Percentiles rank a stretch among this genome's conserved stretches.
phyloP scores from a whole-genome alignment of 257 asterid species.

The Primulina eburnea region DNA sequence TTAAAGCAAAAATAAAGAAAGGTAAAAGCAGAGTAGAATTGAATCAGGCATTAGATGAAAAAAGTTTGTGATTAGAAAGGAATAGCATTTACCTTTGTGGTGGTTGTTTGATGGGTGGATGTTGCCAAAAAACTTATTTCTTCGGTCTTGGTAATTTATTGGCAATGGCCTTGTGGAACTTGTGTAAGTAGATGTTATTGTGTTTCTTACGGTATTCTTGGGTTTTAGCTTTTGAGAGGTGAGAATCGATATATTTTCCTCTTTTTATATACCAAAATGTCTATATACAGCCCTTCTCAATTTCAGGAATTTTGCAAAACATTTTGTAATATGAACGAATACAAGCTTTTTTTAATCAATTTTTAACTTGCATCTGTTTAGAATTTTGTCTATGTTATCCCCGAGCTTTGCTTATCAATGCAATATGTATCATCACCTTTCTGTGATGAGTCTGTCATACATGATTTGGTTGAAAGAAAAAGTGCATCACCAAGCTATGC shows the following conservation, averaged over 20 bases:
- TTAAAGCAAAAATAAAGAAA: constrained; percentile 77
- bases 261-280: constrained; percentile 14
- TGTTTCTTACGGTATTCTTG: constrained; percentile 24
- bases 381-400: not conserved
- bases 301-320: constrained; percentile 10
- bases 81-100: constrained; percentile 10
- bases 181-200: constrained; percentile 12
- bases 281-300: not conserved
- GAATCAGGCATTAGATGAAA: constrained; percentile 42
- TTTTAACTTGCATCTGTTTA: constrained; percentile 7
- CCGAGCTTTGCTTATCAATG: not conserved
- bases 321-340: constrained; percentile 19
- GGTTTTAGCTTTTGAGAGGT: constrained; percentile 22
- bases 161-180: constrained; percentile 21
- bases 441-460: not conserved
- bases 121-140: constrained; percentile 8
- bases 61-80: constrained; percentile 31
- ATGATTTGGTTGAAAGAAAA: not conserved
- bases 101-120: constrained; percentile 24
- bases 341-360: constrained; percentile 2
- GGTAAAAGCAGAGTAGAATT: constrained; percentile 72
- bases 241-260: not conserved
- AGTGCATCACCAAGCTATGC: not conserved
- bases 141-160: constrained; percentile 13
- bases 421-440: not conserved